Conservation (phyloP, 495 filamentous ascomycete genomes). For the Xylaria telfairii region DNA sequence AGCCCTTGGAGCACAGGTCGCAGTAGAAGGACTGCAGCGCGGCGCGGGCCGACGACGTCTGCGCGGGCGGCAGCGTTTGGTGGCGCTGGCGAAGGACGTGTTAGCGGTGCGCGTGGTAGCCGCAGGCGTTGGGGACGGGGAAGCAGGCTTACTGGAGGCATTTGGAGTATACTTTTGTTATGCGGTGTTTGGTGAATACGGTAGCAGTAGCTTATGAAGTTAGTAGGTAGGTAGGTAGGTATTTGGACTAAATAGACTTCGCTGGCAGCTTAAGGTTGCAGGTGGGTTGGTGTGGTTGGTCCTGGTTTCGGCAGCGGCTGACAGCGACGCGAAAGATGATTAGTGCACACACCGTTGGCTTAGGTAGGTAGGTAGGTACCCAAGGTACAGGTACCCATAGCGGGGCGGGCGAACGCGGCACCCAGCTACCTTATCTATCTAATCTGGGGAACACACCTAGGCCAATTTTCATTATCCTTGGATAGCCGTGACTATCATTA, state of each 20-base stretch:
- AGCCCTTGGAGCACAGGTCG: constrained; percentile 72
- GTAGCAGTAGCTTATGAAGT: background rate
- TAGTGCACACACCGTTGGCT: background rate
- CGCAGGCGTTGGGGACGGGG: background rate
- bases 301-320: background rate
- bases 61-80: constrained; percentile 59
- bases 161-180: constrained; percentile 31
- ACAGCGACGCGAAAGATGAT: background rate
- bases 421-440: background rate
- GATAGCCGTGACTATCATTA: background rate
- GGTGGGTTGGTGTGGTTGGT: background rate
- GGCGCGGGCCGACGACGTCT: constrained; percentile 86
- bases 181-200: background rate
- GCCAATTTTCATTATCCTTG: background rate
- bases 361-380: too few relatives aligned
- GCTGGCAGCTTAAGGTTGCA: background rate
- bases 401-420: background rate
- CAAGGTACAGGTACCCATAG: too few relatives aligned
- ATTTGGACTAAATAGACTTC: too few relatives aligned
- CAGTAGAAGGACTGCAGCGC: constrained; percentile 91
- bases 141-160: constrained; percentile 51
- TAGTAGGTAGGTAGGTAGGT: too few relatives aligned
- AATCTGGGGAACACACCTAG: background rate
- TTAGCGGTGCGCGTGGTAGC: background rate
- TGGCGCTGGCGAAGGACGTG: constrained; percentile 43